A percentile compares a stretch with the other conserved stretches of the same genome.
These are phyloP conservation scores for Kalanchoe fedtschenkoi DNA, from an alignment of 164 flowering plant genomes.

Conservation along the genomic window DNA sequence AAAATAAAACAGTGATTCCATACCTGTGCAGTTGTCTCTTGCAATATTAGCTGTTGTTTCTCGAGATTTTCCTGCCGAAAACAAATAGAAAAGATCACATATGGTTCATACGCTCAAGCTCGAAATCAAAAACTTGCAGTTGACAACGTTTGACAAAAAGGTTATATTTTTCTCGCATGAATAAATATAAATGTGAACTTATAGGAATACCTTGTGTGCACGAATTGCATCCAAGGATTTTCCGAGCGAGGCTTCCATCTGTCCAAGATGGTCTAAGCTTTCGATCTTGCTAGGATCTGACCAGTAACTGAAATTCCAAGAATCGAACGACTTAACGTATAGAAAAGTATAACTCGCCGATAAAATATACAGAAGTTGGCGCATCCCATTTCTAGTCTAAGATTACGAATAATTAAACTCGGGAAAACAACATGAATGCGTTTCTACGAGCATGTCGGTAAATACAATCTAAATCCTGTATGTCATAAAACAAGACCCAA, in stretches of 20 bases:
- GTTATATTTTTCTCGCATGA: background rate
- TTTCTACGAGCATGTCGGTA: no score
- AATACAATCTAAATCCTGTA: no score
- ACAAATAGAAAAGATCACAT: no score
- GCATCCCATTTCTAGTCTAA: no score
- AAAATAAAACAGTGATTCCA: background rate
- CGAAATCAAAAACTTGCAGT: no score
- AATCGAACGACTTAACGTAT: background rate
- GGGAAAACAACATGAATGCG: no score
- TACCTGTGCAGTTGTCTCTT: conserved; percentile 25
- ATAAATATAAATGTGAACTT: background rate
- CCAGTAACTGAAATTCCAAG: conserved; percentile 24
- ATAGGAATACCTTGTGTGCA: conserved; percentile 25
- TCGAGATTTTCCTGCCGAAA: conserved; percentile 26
- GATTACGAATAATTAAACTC: no score
- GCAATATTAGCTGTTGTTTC: conserved; percentile 23
- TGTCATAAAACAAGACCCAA: no score
- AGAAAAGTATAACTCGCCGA: conserved; percentile 4
- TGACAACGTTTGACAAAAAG: no score
- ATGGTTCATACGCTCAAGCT: no score
- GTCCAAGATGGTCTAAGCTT: conserved; percentile 23
- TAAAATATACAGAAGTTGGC: background rate
- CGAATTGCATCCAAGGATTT: conserved; percentile 27
- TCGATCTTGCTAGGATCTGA: conserved; percentile 22
- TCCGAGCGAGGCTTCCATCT: conserved; percentile 29